Base-by-base conservation (phyloP, 805 yeast species). In the Diddensiella transvaalensis region DNA sequence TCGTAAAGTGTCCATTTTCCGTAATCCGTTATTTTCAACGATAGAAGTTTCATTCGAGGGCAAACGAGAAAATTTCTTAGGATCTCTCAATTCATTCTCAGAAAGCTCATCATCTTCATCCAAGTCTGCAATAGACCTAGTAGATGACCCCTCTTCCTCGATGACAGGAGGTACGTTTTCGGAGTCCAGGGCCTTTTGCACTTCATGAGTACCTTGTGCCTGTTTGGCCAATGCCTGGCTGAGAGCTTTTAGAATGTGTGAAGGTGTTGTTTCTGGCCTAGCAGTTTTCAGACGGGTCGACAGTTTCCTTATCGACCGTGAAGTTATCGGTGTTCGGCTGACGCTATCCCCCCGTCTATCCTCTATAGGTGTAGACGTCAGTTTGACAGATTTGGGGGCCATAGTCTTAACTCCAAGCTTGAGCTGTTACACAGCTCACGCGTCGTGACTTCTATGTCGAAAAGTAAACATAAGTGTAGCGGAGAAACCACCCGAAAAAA, bases 221-320 rank as follows among this genome's bases (percentile, higher is more conserved):
- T 56, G 54, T 22, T 40, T 46, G 4, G 47, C 55, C 47, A 58
- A 24, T 3, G 44, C 57, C n/a, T 61, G 30, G 19, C 61, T 58
- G 29, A 58, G 39, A 13, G 46, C 48, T 29, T 60, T 40, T 17
- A 58, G 48, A 10, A 47, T 54, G 10, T 52, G 55, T 19, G 56
- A 37, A 3, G 55, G 56, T 8, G 55, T 56, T 15, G 44, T 11
- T 13, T 17, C 35, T 18, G 44, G 52, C 30, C 47, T 32, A 5
- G 52, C 46, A 5, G 42, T 37, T 23, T 48, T 15, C 23, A 56
- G 49, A n/a, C 58, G 58, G n/a, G 60, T 55, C 6, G 51, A 45
- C 13, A 47, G 44, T 23, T 22, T 42, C 18, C 40, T 38, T 19
- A 50, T 18, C 3, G 53, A 53, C 36, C 49, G 45, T 4, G 42